phyloP scores from a whole-genome alignment of 257 asterid genomes.

The Osmanthus fragrans region DNA sequence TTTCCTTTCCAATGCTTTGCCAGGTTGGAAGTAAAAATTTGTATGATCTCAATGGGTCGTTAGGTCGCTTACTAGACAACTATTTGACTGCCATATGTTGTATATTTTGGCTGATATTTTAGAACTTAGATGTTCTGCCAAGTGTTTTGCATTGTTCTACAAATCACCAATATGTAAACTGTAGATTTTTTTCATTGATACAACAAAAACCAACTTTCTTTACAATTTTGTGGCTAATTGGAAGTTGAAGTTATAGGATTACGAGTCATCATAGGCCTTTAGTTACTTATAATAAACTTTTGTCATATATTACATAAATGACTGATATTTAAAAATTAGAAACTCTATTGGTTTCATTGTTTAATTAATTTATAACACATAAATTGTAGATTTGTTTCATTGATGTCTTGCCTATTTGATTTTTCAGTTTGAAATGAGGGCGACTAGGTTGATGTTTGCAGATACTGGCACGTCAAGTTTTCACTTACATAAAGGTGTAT shows the following conservation, averaged over 20 bases:
- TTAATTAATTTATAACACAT: no score
- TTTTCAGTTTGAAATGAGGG: no score
- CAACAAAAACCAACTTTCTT: not conserved
- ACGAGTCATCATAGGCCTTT: not conserved
- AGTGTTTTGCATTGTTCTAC: not conserved
- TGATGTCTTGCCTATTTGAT: no score
- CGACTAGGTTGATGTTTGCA: conserved; percentile 71
- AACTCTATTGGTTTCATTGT: no score
- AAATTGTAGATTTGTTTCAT: no score
- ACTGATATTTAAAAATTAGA: no score
- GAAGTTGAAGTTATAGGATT: not conserved
- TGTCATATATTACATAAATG: no score
- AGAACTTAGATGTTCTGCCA: not conserved
- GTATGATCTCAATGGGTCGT: not conserved
- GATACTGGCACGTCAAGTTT: conserved; percentile 77
- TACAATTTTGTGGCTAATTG: not conserved
- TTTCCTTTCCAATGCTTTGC: not conserved
- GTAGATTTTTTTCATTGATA: conserved; percentile 5
- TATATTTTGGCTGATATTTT: not conserved
- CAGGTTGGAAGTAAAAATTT: not conserved
- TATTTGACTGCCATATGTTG: not conserved
- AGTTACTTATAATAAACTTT: no score
- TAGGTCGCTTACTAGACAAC: not conserved
- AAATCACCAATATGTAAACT: not conserved
- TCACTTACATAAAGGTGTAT: conserved; percentile 82